These are phyloP conservation scores for Ceratocystis papillata DNA, from an alignment of 2,329 filamentous ascomycete species.

Conservation along the genomic window DNA sequence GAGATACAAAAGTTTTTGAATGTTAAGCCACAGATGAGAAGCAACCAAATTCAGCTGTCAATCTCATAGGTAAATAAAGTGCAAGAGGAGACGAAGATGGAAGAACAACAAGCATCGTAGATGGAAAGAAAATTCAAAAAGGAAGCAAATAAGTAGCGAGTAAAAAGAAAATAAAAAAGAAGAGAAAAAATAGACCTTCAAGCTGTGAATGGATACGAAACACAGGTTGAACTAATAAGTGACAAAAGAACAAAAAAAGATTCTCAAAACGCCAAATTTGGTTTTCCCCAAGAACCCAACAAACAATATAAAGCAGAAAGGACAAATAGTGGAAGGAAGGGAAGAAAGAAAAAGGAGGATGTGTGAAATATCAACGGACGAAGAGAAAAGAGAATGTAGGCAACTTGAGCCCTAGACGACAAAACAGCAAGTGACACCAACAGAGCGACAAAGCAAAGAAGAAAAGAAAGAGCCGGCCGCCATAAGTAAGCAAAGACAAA, in stretches of 20 bases:
- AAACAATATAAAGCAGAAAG: conserved; percentile 8
- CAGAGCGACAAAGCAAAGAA: conserved; percentile 16
- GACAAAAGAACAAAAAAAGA: conserved; percentile 15
- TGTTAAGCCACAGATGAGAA: not conserved
- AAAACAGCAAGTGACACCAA: conserved; percentile 22
- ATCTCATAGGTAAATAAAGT: not conserved
- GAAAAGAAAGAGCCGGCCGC: conserved; percentile 18
- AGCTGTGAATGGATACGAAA: conserved; percentile 2
- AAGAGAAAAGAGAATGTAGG: conserved; percentile 13
- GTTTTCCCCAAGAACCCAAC: conserved; percentile 13
- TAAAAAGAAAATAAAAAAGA: not conserved
- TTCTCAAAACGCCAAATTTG: conserved; percentile 14
- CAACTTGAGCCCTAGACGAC: conserved; percentile 7
- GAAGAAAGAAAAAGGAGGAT: conserved; percentile 3
- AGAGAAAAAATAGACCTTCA: not conserved
- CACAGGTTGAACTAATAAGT: conserved; percentile 12
- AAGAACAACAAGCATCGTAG: conserved; percentile 49
- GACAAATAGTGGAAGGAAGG: not conserved
- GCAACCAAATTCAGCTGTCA: not conserved
- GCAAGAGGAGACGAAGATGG: conserved; percentile 38
- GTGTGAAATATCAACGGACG: conserved; percentile 21
- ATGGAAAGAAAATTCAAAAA: not conserved
- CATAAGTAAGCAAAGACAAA: conserved; percentile 20
- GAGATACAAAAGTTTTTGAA: not conserved
- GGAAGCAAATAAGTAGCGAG: not conserved